phyloP scores from a whole-genome alignment of 805 yeast genomes.

The Lachancea nothofagi region DNA sequence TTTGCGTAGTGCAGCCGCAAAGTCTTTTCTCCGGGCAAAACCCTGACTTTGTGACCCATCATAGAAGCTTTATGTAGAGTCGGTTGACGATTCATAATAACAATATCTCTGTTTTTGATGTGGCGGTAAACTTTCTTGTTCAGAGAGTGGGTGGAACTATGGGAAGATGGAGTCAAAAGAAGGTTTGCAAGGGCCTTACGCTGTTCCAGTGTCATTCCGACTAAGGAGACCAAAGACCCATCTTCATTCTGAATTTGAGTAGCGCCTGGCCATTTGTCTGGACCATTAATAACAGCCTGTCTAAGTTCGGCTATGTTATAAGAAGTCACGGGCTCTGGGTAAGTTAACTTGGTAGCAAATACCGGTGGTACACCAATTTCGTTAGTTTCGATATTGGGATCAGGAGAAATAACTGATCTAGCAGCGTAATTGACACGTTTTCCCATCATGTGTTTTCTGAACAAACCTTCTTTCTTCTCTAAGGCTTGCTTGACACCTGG shows the following conservation, averaged over 20 bases:
- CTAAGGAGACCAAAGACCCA: constrained; percentile 73
- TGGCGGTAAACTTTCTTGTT: constrained; percentile 95
- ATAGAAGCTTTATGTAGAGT: constrained; percentile 98
- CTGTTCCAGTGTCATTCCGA: constrained; percentile 89
- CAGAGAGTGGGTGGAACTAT: constrained; percentile 51
- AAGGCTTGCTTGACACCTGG: constrained; percentile 98
- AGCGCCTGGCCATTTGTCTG: constrained; percentile 99
- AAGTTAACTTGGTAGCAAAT: constrained; percentile 89
- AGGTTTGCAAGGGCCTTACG: constrained; percentile 94
- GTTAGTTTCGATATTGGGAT: constrained; percentile 95
- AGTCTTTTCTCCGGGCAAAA: constrained; percentile 95
- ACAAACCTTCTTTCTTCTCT: constrained; percentile 97
- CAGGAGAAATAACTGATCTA: constrained; percentile 98
- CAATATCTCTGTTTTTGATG: constrained; percentile 90
- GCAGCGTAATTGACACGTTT: constrained; percentile 99
- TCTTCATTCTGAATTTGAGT: constrained; percentile 93
- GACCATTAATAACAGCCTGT: constrained; percentile 95
- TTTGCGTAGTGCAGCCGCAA: constrained; percentile 95
- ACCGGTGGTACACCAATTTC: constrained; percentile 99
- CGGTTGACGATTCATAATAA: constrained; percentile 98
- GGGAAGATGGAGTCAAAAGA: constrained; percentile 75
- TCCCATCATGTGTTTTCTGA: constrained; percentile 99
- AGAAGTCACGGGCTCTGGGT: constrained; percentile 96
- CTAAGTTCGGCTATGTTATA: constrained; percentile 86
- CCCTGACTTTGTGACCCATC: constrained; percentile 99